Evolutionary conservation across 345 rosid species (phyloP), one percentile per base, ranked within the genome.

Genomic region (Stellera chamaejasme): DNA sequence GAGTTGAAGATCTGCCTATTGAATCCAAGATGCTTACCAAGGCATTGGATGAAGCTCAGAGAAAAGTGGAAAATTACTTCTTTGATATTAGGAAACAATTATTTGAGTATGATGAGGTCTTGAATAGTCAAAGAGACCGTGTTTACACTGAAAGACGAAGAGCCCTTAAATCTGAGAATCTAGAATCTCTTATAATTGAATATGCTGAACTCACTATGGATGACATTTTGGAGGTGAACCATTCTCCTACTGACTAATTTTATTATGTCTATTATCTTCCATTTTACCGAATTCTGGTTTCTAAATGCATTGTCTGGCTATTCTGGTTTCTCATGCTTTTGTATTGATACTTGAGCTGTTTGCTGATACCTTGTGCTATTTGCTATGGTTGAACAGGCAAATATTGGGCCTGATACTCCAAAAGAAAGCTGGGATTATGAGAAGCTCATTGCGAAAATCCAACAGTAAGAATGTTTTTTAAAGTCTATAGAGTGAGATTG

Each of bases 141-240:
- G 93, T 92, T 9, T 92, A 92, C 65, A 69, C 95, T 27, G 98
- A 92, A 81, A 85, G 98, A 77, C 82, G 96, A 53, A 89, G 86
- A 58, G 98, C 98, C 46, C 95, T 92, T 60, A 74, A 80, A 65
- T 92, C 98, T 1, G 85, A 81, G 58, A 75, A 71, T 79, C 96
- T 92, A 43, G 85, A 86, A 62, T 68, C 96, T 64, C 85, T 92
- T 55, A 77, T 92, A 61, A 77, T 86, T 59, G 98, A 92, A 75
- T 92, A 92, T 69, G 98, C 98, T 60, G 98, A 92, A 68, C 60
- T 92, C 69, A 92, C 98, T 48, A 92, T 92, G 96, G 93, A 84
- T 72, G 96, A 92, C 73, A 92, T 92, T 66, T 76, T 88, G 56
- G 90, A 92, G 95, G 98, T 88, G 60, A 74, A 52, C 53, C 43